Evolutionary conservation across 2,329 filamentous ascomycete genomes (phyloP).

Genomic region (Daldinia eschscholtzii): DNA sequence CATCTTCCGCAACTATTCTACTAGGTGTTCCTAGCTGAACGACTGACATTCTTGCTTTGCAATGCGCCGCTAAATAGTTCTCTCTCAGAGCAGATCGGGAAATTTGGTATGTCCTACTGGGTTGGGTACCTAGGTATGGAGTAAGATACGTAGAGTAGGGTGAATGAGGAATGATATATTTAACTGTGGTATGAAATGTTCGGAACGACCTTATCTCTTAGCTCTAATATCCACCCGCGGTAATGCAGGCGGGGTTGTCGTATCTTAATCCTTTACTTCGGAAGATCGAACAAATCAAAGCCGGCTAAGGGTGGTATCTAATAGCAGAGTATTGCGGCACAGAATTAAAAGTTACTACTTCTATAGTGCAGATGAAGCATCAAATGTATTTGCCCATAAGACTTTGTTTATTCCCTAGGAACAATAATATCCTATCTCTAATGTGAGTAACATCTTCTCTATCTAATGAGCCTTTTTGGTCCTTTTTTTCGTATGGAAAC

Average conservation of each 20-base stretch:
- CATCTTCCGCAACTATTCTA: conserved; percentile 32
- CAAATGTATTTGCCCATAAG: not conserved
- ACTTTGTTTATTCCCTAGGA: too few species aligned
- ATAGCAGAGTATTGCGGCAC: not conserved
- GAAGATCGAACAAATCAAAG: conserved; percentile 20
- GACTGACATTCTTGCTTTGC: conserved; percentile 41
- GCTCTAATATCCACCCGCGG: not conserved
- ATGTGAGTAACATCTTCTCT: too few species aligned
- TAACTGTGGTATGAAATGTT: not conserved
- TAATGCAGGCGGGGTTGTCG: not conserved
- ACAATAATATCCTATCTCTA: too few species aligned
- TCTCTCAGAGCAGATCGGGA: not conserved
- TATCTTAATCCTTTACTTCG: not conserved
- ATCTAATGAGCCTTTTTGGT: too few species aligned
- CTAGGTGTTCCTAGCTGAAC: conserved; percentile 19
- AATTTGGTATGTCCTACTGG: not conserved
- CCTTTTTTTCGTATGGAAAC: too few species aligned
- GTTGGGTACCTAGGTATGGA: not conserved
- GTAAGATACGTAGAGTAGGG: not conserved
- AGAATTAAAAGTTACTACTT: not conserved
- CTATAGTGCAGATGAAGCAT: too few species aligned
- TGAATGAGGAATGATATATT: not conserved
- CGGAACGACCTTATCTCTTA: not conserved
- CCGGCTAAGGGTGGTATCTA: not conserved
- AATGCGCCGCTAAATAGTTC: not conserved